Conservation (phyloP, 2,329 filamentous ascomycete species). For the Magnaporthiopsis incrustans region DNA sequence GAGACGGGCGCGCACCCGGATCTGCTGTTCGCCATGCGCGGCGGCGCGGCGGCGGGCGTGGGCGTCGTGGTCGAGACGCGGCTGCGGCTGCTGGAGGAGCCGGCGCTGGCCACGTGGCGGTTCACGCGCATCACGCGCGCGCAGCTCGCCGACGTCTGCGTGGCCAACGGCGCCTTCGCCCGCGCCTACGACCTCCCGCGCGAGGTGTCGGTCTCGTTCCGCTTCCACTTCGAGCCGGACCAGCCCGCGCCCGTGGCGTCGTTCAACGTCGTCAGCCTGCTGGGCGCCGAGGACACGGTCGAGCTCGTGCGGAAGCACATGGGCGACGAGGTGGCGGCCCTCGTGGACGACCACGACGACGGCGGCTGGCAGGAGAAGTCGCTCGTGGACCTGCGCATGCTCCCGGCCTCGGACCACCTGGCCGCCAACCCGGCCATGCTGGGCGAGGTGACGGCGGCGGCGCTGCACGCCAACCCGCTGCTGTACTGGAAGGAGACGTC, state of each 20-base stretch:
- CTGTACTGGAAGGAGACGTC: constrained; percentile 5
- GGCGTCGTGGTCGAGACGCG: background rate
- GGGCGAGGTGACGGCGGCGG: constrained; percentile 5
- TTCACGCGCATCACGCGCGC: constrained; percentile 4
- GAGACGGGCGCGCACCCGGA: background rate
- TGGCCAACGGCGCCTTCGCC: background rate
- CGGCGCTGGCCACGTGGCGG: constrained; percentile 3
- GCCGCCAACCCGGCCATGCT: constrained; percentile 21
- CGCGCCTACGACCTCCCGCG: constrained; percentile 1
- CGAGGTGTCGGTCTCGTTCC: constrained; percentile 5
- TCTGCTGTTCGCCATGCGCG: constrained; percentile 4
- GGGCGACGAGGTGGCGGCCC: constrained; percentile 3
- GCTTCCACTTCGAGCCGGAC: constrained; percentile 5
- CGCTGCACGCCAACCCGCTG: constrained; percentile 4
- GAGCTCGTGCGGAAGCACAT: background rate
- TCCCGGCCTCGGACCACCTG: constrained; percentile 20
- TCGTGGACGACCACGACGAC: background rate
- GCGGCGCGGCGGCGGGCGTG: background rate
- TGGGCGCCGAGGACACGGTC: background rate
- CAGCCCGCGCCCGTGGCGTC: constrained; percentile 2
- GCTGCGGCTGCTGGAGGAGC: background rate
- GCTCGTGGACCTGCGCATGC: constrained; percentile 5
- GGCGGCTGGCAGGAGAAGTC: background rate
- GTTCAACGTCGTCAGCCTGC: constrained; percentile 4
- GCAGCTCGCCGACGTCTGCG: background rate